Conservation (phyloP, 805 yeast genomes). For the Sugiyamaella floridensis region DNA sequence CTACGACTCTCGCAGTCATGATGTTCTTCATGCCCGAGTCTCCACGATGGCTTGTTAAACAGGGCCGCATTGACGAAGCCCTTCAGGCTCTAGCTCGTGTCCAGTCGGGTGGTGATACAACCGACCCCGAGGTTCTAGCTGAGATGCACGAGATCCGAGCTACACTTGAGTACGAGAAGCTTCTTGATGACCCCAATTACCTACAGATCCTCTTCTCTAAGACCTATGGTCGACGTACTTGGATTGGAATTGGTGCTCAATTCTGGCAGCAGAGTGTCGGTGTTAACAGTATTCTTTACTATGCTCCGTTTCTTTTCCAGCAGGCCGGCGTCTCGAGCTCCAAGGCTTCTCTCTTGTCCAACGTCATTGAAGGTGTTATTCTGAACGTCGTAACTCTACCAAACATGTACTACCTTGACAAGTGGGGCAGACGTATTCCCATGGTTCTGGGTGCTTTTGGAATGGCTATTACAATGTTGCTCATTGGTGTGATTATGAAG, state of each 20-base stretch:
- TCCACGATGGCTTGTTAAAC: constrained; percentile 73
- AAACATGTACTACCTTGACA: constrained; percentile 38
- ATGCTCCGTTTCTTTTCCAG: constrained; percentile 51
- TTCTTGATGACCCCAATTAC: constrained; percentile 33
- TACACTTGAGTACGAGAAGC: constrained; percentile 41
- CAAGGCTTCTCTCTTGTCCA: constrained; percentile 54
- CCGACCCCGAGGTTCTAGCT: constrained; percentile 28
- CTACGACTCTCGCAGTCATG: constrained; percentile 50
- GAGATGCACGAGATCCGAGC: constrained; percentile 35
- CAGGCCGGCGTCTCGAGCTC: constrained; percentile 48
- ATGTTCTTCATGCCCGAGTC: constrained; percentile 72
- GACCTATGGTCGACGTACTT: constrained; percentile 15
- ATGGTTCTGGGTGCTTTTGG: constrained; percentile 12
- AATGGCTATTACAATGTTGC: constrained; percentile 35
- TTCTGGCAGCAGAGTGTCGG: constrained; percentile 57
- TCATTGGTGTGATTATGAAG: constrained; percentile 42
- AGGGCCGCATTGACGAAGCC: constrained; percentile 44
- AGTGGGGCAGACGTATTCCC: constrained; percentile 25
- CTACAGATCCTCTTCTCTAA: constrained; percentile 19
- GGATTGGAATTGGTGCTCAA: constrained; percentile 33
- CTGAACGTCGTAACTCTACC: constrained; percentile 58
- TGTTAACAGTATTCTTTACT: constrained; percentile 59
- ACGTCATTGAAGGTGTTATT: constrained; percentile 59
- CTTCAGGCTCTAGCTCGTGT: constrained; percentile 46
- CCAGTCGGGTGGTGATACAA: constrained; percentile 18